Conservation (phyloP, 2,329 filamentous ascomycete genomes). For the Sordariomycetes sp. region DNA sequence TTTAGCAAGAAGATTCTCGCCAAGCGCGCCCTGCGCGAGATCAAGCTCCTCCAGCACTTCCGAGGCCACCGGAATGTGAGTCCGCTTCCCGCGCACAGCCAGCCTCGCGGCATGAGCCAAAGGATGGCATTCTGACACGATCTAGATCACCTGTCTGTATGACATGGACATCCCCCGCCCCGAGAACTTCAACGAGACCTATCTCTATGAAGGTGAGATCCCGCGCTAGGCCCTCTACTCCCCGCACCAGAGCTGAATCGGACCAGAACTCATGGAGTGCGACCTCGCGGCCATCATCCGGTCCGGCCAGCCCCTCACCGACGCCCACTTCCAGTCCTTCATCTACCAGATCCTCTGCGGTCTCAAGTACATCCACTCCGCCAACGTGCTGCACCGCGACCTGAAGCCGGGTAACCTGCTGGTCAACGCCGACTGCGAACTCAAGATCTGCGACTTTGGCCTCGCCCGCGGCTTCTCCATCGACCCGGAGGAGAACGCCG, state of each 20-base stretch:
- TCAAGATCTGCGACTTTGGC: constrained; percentile 98
- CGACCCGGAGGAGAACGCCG: constrained; percentile 94
- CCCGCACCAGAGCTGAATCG: background rate
- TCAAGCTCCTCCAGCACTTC: constrained; percentile 98
- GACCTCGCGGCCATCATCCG: constrained; percentile 96
- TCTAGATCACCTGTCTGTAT: constrained; percentile 91
- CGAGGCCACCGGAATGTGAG: constrained; percentile 74
- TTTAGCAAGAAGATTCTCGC: constrained; percentile 99
- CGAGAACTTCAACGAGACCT: constrained; percentile 98
- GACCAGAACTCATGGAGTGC: constrained; percentile 92
- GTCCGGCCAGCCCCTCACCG: constrained; percentile 90
- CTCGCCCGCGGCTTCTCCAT: constrained; percentile 92
- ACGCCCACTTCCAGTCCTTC: constrained; percentile 98
- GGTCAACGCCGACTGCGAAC: constrained; percentile 96
- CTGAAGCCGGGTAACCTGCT: constrained; percentile 94
- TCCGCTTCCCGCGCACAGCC: constrained; percentile 9
- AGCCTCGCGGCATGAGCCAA: background rate
- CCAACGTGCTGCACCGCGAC: constrained; percentile 93
- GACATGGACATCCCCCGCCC: constrained; percentile 98
- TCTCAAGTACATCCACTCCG: constrained; percentile 97
- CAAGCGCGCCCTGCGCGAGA: constrained; percentile 93
- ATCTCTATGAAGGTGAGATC: constrained; percentile 82
- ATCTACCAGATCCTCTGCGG: constrained; percentile 99
- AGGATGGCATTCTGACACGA: background rate
- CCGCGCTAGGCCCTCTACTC: background rate